Conservation (phyloP, 148 eudicot species). For the Camellia sinensis region DNA sequence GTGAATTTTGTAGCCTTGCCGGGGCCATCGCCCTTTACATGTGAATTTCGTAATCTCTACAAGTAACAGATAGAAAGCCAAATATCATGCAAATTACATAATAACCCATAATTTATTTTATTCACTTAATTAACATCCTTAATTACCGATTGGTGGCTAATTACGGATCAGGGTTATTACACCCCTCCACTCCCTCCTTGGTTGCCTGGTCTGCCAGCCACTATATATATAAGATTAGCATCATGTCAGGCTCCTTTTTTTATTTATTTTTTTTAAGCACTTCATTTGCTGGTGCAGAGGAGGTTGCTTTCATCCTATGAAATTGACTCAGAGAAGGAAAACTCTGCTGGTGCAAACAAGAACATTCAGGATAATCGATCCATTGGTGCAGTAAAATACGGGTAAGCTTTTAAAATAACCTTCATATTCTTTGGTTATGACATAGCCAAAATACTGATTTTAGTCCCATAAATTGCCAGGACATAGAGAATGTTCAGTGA, state of each 20-base stretch:
- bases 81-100: no score
- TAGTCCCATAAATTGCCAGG: background rate
- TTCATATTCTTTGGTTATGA: background rate
- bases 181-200: no score
- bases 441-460: background rate
- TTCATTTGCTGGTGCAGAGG: conserved; percentile 34
- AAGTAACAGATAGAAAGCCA: no score
- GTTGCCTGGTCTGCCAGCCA: no score
- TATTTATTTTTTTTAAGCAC: background rate
- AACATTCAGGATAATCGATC: conserved; percentile 17
- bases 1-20: no score
- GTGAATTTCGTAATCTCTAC: no score
- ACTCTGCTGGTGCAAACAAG: conserved; percentile 17
- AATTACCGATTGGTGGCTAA: no score
- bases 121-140: no score
- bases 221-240: background rate
- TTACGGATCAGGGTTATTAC: no score
- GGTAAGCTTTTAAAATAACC: conserved; percentile 10
- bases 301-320: conserved; percentile 49
- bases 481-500: background rate
- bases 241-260: background rate
- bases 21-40: no score
- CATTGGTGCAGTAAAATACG: conserved; percentile 15
- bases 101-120: no score
- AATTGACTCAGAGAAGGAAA: conserved; percentile 30